Evolutionary conservation across 805 yeast genomes (phyloP), one percentile per base, ranked within the genome.

Genomic region (Lipomyces starkeyi): DNA sequence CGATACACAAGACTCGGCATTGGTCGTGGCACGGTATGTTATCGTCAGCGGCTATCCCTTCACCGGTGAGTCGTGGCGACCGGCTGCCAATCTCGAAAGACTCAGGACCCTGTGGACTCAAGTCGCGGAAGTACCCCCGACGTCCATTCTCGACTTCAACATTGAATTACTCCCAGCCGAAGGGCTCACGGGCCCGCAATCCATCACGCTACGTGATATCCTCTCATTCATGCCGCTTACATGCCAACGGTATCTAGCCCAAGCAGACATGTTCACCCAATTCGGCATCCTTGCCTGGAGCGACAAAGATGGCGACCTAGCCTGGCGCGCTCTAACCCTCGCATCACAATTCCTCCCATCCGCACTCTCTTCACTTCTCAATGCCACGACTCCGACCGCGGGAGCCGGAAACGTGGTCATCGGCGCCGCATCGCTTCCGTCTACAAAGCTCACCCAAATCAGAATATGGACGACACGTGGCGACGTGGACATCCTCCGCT

Each of bases 241-340:
- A 17, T 57, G 67, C 8, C 73, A 67, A 22, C 61, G 74, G 52
- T 68, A 59, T 58, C 65, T 75, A 54, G 71, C 75, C 35, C 75
- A 74, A 63, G 74, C 76, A 17, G 76, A 75, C 40, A 63, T 71
- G 54, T 71, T 69, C 56, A 62, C 76, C 29, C 75, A 73, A 37
- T 58, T 67, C 40, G 70, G 67, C 7, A 59, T 67, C 13, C 49
- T 59, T 1, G 6, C 65, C 62, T 61, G 67, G 37, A 22, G 53
- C 17, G 14, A 22, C 43, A 13, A 34, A 14, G 56, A 47, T 11
- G 60, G 43, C 8, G 63, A 52, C 6, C 49, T 14, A 9, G 69
- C 71, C 3, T 74, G 76, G 76, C 35, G 55, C 20, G 72, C 74
- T 3, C 64, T 69, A 13, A 17, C 69, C 3, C 58, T 27, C 3